Conservation (phyloP, 2,329 filamentous ascomycete genomes). For the Xylaria multiplex region DNA sequence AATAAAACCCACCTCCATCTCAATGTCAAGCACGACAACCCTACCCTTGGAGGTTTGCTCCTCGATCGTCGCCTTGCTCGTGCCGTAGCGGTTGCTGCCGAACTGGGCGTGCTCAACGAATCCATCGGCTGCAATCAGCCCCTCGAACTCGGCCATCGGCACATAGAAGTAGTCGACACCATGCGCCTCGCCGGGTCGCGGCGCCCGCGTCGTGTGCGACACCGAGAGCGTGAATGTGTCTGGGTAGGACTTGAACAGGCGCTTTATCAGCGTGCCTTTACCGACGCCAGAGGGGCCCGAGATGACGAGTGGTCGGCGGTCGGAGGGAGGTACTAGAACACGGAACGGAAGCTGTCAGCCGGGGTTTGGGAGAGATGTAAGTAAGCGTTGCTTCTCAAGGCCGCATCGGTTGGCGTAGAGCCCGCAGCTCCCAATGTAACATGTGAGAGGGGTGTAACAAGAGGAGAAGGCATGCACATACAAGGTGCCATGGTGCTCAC, state of each 20-base stretch:
- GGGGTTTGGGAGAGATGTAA: neutral
- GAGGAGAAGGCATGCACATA: conserved; percentile 38
- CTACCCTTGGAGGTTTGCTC: conserved; percentile 75
- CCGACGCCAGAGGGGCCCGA: conserved; percentile 83
- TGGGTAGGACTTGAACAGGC: conserved; percentile 69
- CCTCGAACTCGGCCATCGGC: conserved; percentile 71
- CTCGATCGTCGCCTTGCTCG: conserved; percentile 80
- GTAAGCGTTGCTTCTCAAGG: conserved; percentile 3
- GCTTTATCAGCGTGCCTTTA: conserved; percentile 81
- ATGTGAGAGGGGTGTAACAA: neutral
- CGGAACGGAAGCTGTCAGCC: conserved; percentile 14
- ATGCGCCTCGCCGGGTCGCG: conserved; percentile 78
- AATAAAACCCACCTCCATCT: conserved; percentile 79
- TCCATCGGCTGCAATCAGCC: conserved; percentile 72
- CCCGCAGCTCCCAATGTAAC: conserved; percentile 1
- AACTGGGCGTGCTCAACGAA: conserved; percentile 91
- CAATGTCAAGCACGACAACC: conserved; percentile 90
- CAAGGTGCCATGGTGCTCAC: conserved; percentile 48
- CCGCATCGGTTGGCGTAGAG: neutral
- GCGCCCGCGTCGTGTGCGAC: conserved; percentile 82
- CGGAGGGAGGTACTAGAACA: conserved; percentile 49
- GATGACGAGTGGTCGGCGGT: conserved; percentile 76
- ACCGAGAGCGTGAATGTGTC: conserved; percentile 66
- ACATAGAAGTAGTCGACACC: conserved; percentile 87
- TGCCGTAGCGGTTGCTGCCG: conserved; percentile 87